Base-by-base conservation (phyloP, 305 asterid species). In the Fraxinus ornus region DNA sequence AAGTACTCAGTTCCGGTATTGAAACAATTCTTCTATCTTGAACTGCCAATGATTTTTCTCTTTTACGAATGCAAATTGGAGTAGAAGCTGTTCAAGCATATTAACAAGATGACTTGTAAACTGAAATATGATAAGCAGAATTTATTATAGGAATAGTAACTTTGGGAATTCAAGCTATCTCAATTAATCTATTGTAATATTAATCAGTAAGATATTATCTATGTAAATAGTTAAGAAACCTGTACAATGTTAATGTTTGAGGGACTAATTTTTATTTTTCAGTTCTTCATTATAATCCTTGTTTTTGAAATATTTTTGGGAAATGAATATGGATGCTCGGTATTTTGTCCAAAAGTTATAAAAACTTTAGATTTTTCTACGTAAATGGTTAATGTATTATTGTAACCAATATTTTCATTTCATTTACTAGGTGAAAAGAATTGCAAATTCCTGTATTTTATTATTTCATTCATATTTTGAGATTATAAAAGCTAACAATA, bases 41-140 rank as follows among this genome's bases (percentile, higher is more conserved):
- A 72, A n/a, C 7, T 55, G 22, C 78, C 55, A 77, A 73, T 83
- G 41, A 62, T 66, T 28, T 55, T 35, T 26, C 68, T 83, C 47
- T 36, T 71, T 72, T 30, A 71, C 55, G 62, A 26, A 49, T 26
- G 57, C 75, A 60, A 62, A 57, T 78, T 60, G 75, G 75, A 78
- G 35, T 39, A 7, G 57, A 62, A 22, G 74, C 24, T 78, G 75
- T 66, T 60, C 80, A 10, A 64, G 36, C 73, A 24, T 26, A 24
- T 24, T 64, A 10, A 64, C 35, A 64, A 64, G 35, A 64, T 64
- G 73, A 32, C 71, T 10, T 68, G 41, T 79, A 47, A 36, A 66
- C 62, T 60, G 21, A 49, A 55, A 36, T 39, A 21, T 32, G 78
- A 78, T 72, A 30, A 80, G 57, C 36, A 64, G 73, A 9, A 24